A percentile compares a stretch with the other conserved stretches of the same genome.
Evolutionary conservation across 495 filamentous ascomycete genomes (phyloP).

Genomic region (Penicillium roqueforti): DNA sequence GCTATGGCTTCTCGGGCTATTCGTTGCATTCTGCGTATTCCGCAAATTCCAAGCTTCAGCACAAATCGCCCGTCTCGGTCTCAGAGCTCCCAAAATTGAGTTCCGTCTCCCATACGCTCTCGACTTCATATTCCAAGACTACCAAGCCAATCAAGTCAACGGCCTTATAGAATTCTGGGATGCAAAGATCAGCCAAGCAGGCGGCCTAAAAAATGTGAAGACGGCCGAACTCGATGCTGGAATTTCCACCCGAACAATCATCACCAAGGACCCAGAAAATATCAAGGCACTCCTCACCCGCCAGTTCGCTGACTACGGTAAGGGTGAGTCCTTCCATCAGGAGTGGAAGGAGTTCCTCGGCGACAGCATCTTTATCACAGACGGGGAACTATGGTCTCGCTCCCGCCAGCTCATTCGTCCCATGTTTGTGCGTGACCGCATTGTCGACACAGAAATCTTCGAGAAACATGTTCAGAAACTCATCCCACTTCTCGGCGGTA

Average conservation of each 20-base stretch:
- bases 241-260: constrained; percentile 51
- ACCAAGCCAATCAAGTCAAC: constrained; percentile 48
- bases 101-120: constrained; percentile 49
- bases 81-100: constrained; percentile 30
- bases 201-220: constrained; percentile 29
- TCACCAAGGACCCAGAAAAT: constrained; percentile 63
- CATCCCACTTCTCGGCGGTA: constrained; percentile 55
- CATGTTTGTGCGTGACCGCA: constrained; percentile 77
- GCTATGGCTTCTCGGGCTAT: constrained; percentile 24
- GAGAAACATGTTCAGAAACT: constrained; percentile 70
- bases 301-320: constrained; percentile 65
- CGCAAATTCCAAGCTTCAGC: constrained; percentile 31
- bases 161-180: constrained; percentile 59
- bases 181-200: constrained; percentile 39
- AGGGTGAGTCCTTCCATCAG: constrained; percentile 62
- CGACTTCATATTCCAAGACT: constrained; percentile 53
- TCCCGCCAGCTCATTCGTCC: constrained; percentile 75
- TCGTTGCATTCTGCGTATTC: constrained; percentile 24
- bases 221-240: constrained; percentile 60
- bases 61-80: constrained; percentile 35
- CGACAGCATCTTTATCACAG: constrained; percentile 75
- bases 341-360: constrained; percentile 73
- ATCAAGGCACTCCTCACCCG: constrained; percentile 79
- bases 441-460: constrained; percentile 75
- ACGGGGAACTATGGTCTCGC: constrained; percentile 68